Evolutionary conservation across 2,329 filamentous ascomycete species (phyloP).

Genomic region (Fusarium redolens): DNA sequence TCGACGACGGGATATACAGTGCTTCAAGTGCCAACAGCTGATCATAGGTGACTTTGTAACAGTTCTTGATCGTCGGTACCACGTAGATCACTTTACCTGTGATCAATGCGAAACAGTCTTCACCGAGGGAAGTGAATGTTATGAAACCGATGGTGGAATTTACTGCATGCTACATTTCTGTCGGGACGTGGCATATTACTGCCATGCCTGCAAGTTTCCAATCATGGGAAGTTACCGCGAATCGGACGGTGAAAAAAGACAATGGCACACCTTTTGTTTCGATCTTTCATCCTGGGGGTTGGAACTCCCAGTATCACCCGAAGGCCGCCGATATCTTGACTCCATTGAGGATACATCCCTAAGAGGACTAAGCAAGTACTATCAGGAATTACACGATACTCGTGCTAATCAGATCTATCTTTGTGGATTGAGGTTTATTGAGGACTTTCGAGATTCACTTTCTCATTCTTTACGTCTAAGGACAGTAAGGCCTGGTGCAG

Average conservation of each 20-base stretch:
- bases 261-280: rapidly evolving
- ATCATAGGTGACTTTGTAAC: rapidly evolving
- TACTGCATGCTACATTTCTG: not conserved
- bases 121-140: rapidly evolving
- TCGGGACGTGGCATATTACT: not conserved
- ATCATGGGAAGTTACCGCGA: not conserved
- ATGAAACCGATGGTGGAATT: rapidly evolving
- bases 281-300: rapidly evolving
- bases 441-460: too few species aligned
- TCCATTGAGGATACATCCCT: rapidly evolving
- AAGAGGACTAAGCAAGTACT: rapidly evolving
- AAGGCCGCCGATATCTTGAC: rapidly evolving
- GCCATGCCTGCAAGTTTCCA: not conserved
- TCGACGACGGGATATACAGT: rapidly evolving
- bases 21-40: not conserved
- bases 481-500: too few species aligned
- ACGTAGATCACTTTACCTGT: rapidly evolving
- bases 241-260: too few species aligned
- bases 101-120: rapidly evolving
- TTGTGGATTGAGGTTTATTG: too few species aligned
- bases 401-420: rapidly evolving
- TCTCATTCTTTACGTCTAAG: too few species aligned
- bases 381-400: not conserved
- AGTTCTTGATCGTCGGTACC: not conserved
- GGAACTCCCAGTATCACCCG: rapidly evolving